A percentile compares a stretch with the other conserved stretches of the same genome.
These are phyloP conservation scores for Carex cristatella DNA, from an alignment of 176 grass and related monocot genomes.

Conservation along the genomic window DNA sequence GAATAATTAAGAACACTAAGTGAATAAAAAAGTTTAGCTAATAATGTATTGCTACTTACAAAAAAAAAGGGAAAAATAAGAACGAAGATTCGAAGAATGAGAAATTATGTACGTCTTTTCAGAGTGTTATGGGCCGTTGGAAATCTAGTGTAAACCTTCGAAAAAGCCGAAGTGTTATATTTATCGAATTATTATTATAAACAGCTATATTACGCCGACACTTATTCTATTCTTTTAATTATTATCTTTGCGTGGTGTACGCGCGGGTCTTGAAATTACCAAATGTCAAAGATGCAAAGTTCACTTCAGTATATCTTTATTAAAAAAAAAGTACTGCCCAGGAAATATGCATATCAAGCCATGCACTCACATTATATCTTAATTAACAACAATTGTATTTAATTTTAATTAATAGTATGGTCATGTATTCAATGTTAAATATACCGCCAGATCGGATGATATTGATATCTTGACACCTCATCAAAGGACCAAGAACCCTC, in stretches of 20 bases:
- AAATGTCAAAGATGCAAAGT: constrained; percentile 22
- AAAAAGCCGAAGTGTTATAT: no score
- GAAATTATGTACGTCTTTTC: no score
- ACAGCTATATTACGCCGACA: no score
- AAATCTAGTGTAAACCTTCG: no score
- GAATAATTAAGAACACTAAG: no score
- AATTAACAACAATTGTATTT: neutral
- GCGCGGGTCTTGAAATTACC: neutral
- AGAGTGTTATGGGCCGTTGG: no score
- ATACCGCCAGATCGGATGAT: neutral
- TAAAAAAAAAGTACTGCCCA: neutral
- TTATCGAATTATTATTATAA: no score
- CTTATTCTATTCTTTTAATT: no score
- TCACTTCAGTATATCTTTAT: neutral
- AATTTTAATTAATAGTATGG: neutral
- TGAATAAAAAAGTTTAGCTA: no score
- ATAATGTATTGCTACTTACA: no score
- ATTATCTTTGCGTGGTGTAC: neutral
- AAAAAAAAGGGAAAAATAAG: no score
- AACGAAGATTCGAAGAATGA: no score
- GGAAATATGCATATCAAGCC: neutral
- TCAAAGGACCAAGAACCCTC: neutral
- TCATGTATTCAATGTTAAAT: neutral
- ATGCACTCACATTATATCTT: neutral
- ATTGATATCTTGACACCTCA: neutral